Evolutionary conservation across 2,329 filamentous ascomycete species (phyloP), one percentile per base, ranked within the genome.

Genomic region (Hirsutella rhossiliensis): DNA sequence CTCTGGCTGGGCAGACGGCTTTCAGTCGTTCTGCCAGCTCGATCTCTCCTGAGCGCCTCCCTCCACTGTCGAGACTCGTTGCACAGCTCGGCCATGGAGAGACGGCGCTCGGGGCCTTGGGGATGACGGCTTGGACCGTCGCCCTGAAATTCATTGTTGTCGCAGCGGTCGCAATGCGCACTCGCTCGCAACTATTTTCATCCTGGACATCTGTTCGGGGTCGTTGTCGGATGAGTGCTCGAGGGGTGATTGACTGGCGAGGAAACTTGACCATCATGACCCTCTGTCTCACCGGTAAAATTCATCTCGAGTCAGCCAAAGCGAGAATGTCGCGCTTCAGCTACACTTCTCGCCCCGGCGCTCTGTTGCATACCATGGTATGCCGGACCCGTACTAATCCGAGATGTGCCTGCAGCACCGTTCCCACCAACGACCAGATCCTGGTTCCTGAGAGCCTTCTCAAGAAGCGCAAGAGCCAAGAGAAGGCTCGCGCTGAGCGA

Each of bases 381-480:
- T 78, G 72, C 67, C 74, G 81, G 77, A 78, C 74, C 74, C 76
- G 79, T 81, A 86, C 83, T 86, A 80, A 87, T 84, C 82, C 87
- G 68, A 30, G 15, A 80, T 68, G 47, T 11, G 43, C 50, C 49
- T 58, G 54, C 66, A 95, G 88, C 74, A 82, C 81, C 73, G 86
- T 95, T 65, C 87, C 92, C 58, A 94, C 88, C 70, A 74, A 89
- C 72, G 87, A 96, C 71, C 85, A 97, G 71, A 82, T 98, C 69
- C 78, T 97, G 69, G 87, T 97, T 67, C 92, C 92, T 60, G 92
- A 98, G 87, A 98, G 92, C 62, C 87, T 98, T 64, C 82, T 98
- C 71, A 98, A 98, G 86, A 98, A 98, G 87, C 87, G 92, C 78
- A 98, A 98, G 88, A 87, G 81, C 71, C 90, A 96, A 76, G 92